These are phyloP conservation scores for Paraglomus brasilianum DNA, from an alignment of 192 early-diverging fungal genomes.

Conservation along the genomic window DNA sequence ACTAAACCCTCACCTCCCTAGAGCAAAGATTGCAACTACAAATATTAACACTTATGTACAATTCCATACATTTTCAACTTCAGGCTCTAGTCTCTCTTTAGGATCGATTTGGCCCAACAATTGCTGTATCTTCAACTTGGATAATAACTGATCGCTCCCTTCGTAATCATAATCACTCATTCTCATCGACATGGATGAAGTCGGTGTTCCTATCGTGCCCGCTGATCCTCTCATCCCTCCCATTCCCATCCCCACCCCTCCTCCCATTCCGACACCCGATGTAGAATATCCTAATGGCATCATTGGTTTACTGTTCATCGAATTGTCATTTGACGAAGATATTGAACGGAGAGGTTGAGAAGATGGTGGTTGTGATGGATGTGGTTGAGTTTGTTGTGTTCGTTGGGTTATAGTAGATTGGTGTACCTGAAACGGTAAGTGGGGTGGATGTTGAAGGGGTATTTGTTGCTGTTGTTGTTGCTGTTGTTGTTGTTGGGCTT, in stretches of 20 bases:
- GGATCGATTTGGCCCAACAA: constrained; percentile 84
- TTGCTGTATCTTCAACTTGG: constrained; percentile 81
- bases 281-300: no score
- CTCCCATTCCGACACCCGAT: no score
- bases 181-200: neutral
- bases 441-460: neutral
- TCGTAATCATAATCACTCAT: neutral
- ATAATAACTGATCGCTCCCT: neutral
- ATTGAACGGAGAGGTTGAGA: no score
- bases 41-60: neutral
- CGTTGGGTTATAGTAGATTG: no score
- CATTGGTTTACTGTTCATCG: no score
- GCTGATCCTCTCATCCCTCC: no score
- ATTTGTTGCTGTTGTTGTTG: constrained; percentile 5
- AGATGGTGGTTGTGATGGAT: constrained; percentile 5
- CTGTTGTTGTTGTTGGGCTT: neutral
- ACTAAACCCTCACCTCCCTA: no score
- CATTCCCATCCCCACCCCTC: no score
- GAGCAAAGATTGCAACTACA: neutral
- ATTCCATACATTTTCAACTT: constrained; percentile 73
- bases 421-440: neutral
- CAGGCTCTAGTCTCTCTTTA: constrained; percentile 71
- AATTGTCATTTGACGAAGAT: no score
- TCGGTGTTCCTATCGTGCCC: neutral
- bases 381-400: neutral